Base-by-base conservation (phyloP, 495 filamentous ascomycete species). In the Trichoderma gamsii region DNA sequence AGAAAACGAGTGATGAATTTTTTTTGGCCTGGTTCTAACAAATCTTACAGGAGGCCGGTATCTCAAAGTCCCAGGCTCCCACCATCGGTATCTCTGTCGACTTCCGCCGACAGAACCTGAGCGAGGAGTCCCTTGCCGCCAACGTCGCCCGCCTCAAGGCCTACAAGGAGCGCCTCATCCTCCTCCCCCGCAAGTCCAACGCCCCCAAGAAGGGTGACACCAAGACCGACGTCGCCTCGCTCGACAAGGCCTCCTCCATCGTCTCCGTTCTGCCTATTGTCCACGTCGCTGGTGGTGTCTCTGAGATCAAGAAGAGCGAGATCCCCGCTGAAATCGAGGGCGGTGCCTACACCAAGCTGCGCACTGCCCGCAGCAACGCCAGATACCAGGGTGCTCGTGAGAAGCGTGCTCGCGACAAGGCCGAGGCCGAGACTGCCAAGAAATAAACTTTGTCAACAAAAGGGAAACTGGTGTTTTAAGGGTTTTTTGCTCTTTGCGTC, bases 11-110 rank as follows among this genome's bases (percentile, higher is more conserved):
- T 9, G 38, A 12, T 11, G 38, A 32, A 27, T 6, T 21, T 74
- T 76, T 69, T 75, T 71, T 25, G 18, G 5, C 2, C 8, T 29
- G 23, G 11, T 61, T 61, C 67, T 59, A 38, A 67, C 65, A 7
- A n/a, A 21, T 21, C 38, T 16, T 69, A 73, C 71, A 96, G 95
- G 95, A 92, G 82, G 95, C 95, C 76, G 92, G 91, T 77, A 96
- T 99, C 79, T 89, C 95, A 82, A 91, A 92, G 83, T 92, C 92
- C 79, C 85, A 96, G 73, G 95, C 95, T 69, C 88, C 89, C 73
- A 97, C 93, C 79, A 89, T 99, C 84, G 95, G 95, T 82, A 98
- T 99, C 84, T 79, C 92, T 70, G 93, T 99, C 82, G 95, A 98
- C 82, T 86, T 87, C 81, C 96, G 96, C 83, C 95, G 95, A 79